A percentile compares a stretch with the other conserved stretches of the same genome.
Evolutionary conservation across 2,329 filamentous ascomycete species (phyloP).

Genomic region (Massarina eburnea): DNA sequence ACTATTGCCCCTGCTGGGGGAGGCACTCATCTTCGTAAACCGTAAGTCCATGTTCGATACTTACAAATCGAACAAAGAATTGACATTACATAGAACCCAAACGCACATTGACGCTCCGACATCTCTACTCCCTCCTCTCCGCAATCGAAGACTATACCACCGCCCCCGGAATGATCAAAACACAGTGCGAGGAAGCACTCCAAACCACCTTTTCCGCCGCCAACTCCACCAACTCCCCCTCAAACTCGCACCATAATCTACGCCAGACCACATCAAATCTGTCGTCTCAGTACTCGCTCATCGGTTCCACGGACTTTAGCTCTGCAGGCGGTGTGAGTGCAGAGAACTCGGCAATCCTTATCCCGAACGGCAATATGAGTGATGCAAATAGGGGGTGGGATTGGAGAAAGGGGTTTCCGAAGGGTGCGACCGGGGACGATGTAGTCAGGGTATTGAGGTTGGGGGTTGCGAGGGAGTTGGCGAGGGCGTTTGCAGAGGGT

Average conservation of each 20-base stretch:
- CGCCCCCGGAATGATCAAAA: constrained; percentile 70
- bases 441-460: constrained; percentile 73
- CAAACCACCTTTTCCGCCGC: constrained; percentile 72
- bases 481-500: constrained; percentile 67
- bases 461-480: constrained; percentile 74
- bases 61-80: neutral
- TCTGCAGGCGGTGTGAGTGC: constrained; percentile 34
- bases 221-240: constrained; percentile 52
- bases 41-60: constrained; percentile 41
- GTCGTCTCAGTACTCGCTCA: constrained; percentile 66
- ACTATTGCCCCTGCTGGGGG: constrained; percentile 78
- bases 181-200: constrained; percentile 77
- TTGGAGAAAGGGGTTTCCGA: constrained; percentile 64
- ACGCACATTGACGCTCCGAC: constrained; percentile 65
- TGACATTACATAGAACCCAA: constrained; percentile 49
- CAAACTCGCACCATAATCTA: constrained; percentile 57
- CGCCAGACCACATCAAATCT: constrained; percentile 47
- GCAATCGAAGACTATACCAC: constrained; percentile 80
- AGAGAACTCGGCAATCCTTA: constrained; percentile 53
- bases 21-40: constrained; percentile 76
- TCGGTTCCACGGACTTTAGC: constrained; percentile 73
- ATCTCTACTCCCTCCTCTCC: constrained; percentile 74
- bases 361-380: constrained; percentile 29
- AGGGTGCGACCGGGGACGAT: constrained; percentile 64
- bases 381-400: constrained; percentile 68